Evolutionary conservation across 176 grass and related monocot genomes (phyloP), one percentile per base, ranked within the genome.

Genomic region (Bromus sterilis): DNA sequence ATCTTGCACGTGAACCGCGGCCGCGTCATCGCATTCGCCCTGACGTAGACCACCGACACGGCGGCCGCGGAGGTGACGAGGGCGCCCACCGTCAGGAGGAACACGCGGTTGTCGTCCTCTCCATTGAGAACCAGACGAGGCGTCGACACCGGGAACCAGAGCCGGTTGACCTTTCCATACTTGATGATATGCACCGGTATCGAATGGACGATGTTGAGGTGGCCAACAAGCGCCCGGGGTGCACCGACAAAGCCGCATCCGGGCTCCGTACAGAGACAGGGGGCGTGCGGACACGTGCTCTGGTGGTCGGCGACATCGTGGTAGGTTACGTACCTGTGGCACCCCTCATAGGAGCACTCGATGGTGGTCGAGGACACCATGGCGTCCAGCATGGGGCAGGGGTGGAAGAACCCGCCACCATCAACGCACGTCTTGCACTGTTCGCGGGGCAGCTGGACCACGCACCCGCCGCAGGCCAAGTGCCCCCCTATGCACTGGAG

Each of bases 1-100:
- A 84, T 49, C 63, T 59, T 56, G 74, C 74, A 84, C 21, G 6
- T 26, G 74, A 59, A 84, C 74, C 34, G 25, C 20, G 74, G 76
- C 41, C 76, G 55, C n/a, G 83, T 31, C 55, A 16, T 32, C 39
- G 83, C 66, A 31, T 42, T 72, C 15, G 83, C 75, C n/a, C 82
- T 25, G 21, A 70, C 53, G 37, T 75, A 85, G n/a, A 65, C 53
- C 75, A 62, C 75, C 15, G 83, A 71, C 2, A 85, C 55, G 64
- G 65, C 40, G 1, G 31, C 20, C 21, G 10, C 40, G 15, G 2
- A 40, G 66, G 33, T 33, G 41, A n/a, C 83, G 30, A 67, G 64
- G 51, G 39, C 65, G 55, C 83, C 53, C 40, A 79, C 9, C 15
- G 83, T 15, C 8, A 85, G 83, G 9, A 85, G 41, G 83, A 85